Conservation (phyloP, 108 stramenopile species). For the Cyclotella kingstonii region DNA sequence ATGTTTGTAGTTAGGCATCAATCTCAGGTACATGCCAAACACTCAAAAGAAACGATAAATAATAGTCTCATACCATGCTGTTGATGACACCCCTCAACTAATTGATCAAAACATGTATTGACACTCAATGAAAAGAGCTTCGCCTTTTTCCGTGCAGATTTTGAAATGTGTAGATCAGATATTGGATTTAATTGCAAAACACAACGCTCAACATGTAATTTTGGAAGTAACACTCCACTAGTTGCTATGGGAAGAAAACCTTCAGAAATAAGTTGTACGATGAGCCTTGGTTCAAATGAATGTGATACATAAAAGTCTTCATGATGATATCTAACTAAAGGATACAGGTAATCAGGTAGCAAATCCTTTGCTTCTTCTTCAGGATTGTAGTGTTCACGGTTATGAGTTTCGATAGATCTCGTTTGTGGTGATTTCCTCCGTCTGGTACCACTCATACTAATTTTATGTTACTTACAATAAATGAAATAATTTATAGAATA, state of each 20-base stretch:
- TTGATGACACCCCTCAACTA: slow-evolving; percentile 70
- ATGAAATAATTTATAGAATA: too few relatives aligned
- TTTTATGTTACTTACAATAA: too few relatives aligned
- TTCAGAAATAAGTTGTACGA: slow-evolving; percentile 78
- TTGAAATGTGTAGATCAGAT: slow-evolving; percentile 62
- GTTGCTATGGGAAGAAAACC: slow-evolving; percentile 88
- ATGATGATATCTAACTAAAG: slow-evolving; percentile 54
- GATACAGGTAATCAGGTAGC: slow-evolving; percentile 56
- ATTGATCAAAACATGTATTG: slow-evolving; percentile 65
- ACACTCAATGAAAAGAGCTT: slow-evolving; percentile 57
- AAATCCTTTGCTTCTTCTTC: slow-evolving; percentile 17
- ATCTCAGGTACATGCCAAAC: not conserved
- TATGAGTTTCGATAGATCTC: not conserved
- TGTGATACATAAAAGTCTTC: slow-evolving; percentile 72
- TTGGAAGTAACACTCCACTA: slow-evolving; percentile 59
- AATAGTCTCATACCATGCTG: slow-evolving; percentile 62
- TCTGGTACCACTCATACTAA: not conserved
- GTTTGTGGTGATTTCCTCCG: not conserved
- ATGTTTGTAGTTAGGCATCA: not conserved
- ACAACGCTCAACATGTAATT: slow-evolving; percentile 76
- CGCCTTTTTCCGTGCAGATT: slow-evolving; percentile 68
- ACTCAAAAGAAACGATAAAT: not conserved
- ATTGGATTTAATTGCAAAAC: slow-evolving; percentile 45
- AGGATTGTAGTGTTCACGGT: not conserved
- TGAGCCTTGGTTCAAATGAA: slow-evolving; percentile 56